phyloP scores from a whole-genome alignment of 805 yeast species.

The Kazachstania martiniae region DNA sequence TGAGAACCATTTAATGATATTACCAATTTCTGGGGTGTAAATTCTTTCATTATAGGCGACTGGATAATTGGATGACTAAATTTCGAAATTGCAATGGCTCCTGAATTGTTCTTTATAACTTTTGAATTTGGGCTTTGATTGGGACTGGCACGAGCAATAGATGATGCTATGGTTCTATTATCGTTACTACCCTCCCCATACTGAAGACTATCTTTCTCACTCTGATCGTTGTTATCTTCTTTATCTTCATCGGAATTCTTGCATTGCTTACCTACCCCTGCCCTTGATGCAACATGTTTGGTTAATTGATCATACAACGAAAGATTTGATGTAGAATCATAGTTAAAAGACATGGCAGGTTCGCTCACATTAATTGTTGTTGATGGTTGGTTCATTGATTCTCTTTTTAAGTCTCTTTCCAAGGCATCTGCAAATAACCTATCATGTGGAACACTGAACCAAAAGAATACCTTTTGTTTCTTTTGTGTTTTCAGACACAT shows the following conservation, averaged over 20 bases:
- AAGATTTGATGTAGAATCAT: slow-evolving; percentile 35
- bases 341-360: slow-evolving; percentile 71
- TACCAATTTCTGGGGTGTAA: neutral
- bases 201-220: neutral
- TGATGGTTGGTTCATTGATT: slow-evolving; percentile 51
- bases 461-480: slow-evolving; percentile 92
- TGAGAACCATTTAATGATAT: neutral
- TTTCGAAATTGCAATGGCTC: neutral
- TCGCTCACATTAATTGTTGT: slow-evolving; percentile 66
- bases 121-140: neutral
- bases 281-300: neutral
- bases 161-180: too few relatives aligned
- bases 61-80: neutral
- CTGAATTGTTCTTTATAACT: neutral
- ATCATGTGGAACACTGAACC: slow-evolving; percentile 95
- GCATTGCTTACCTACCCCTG: too few relatives aligned
- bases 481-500: slow-evolving; percentile 88
- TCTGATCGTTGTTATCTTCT: neutral
- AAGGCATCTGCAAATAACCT: slow-evolving; percentile 85
- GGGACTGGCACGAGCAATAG: too few relatives aligned
- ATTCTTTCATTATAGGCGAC: too few relatives aligned
- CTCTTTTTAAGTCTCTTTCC: slow-evolving; percentile 84
- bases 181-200: neutral
- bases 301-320: slow-evolving; percentile 45
- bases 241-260: neutral